Conservation (phyloP, 345 rosid species). For the Salix brachista region DNA sequence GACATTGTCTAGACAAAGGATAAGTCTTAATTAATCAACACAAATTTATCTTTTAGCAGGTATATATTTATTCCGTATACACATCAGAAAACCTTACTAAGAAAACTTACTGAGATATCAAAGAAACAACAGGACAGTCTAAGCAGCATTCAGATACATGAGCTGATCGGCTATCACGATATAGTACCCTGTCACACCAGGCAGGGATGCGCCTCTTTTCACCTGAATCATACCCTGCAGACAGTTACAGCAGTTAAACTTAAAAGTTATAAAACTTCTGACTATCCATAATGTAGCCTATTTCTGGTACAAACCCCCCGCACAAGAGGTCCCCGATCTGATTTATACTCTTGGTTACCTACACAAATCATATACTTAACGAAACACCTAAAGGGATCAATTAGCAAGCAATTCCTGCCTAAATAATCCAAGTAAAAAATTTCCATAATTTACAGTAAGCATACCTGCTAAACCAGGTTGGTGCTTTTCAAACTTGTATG, state of each 20-base stretch:
- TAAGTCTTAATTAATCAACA: neutral
- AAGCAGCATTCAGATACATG: constrained; percentile 65
- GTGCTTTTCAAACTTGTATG: constrained; percentile 92
- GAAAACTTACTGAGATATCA: constrained; percentile 59
- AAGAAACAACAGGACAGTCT: constrained; percentile 83
- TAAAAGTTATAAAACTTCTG: neutral
- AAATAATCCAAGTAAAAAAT: neutral
- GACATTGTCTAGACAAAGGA: neutral
- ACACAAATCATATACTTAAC: neutral
- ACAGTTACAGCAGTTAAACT: neutral
- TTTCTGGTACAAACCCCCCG: neutral
- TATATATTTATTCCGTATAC: neutral
- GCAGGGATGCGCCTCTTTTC: constrained; percentile 99
- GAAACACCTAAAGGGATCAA: neutral
- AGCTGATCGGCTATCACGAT: constrained; percentile 70
- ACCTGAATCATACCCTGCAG: constrained; percentile 90
- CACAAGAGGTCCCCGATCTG: neutral
- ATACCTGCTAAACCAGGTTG: constrained; percentile 92
- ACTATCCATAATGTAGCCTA: neutral
- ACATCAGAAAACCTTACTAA: neutral
- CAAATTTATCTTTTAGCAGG: neutral
- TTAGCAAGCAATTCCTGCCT: neutral
- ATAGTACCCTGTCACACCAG: constrained; percentile 96
- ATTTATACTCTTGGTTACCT: neutral
- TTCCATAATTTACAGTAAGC: neutral